Evolutionary conservation across 208 protist genomes (phyloP).

Genomic region (Trypanosoma lewisi): DNA sequence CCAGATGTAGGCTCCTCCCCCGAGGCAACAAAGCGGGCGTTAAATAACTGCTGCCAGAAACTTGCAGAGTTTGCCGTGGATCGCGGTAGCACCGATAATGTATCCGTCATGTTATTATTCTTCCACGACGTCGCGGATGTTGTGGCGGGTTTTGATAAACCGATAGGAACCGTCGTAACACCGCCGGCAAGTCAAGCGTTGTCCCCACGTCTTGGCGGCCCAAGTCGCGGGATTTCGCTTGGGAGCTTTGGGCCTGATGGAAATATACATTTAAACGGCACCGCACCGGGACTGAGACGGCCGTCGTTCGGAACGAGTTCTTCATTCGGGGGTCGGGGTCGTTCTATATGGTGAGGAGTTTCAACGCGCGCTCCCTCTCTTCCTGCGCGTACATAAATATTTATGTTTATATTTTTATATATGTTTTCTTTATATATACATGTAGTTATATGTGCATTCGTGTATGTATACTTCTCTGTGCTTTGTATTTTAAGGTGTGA

Average conservation of each 20-base stretch:
- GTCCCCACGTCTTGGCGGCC: slow-evolving; percentile 8
- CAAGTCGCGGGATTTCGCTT: slow-evolving; percentile 1
- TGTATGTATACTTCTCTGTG: too few relatives aligned
- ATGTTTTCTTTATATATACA: too few relatives aligned
- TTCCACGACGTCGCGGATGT: slow-evolving; percentile 80
- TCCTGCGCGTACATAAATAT: too few relatives aligned
- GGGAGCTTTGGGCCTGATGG: neutral
- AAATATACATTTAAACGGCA: neutral
- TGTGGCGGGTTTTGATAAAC: slow-evolving; percentile 44
- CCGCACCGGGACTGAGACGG: neutral
- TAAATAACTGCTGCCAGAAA: slow-evolving; percentile 79
- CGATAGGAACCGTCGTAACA: neutral
- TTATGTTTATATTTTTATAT: too few relatives aligned
- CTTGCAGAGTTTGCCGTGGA: slow-evolving; percentile 81
- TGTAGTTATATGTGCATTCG: too few relatives aligned
- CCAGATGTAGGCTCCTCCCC: slow-evolving; percentile 58
- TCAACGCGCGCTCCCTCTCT: neutral
- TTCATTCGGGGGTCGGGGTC: slow-evolving; percentile 7
- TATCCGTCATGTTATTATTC: slow-evolving; percentile 71
- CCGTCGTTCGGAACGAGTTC: neutral
- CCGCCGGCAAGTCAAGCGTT: neutral
- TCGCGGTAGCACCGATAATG: slow-evolving; percentile 80
- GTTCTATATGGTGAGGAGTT: slow-evolving; percentile 20
- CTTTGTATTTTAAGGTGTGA: too few relatives aligned
- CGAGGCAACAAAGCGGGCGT: slow-evolving; percentile 42